Percentiles rank a stretch among this genome's conserved stretches.
Conservation (phyloP, 352 stramenopile species). For the Globisporangium nodosum region DNA sequence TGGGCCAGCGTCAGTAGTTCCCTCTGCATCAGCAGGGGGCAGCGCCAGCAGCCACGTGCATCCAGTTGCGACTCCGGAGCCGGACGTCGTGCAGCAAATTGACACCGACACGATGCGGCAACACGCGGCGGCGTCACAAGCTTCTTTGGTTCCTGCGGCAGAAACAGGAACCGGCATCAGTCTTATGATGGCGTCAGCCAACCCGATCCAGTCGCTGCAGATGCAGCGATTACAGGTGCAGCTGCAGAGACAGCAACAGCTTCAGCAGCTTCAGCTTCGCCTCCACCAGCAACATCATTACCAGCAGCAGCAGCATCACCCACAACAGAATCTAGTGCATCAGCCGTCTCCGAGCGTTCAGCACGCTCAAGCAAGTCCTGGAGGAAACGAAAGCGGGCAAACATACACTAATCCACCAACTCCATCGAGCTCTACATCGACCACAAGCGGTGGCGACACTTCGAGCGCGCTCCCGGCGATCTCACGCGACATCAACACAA, state of each 20-base stretch:
- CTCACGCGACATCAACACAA: background rate
- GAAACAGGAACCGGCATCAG: background rate
- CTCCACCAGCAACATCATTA: constrained; percentile 3
- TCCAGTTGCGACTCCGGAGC: background rate
- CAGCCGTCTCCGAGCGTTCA: constrained; percentile 2
- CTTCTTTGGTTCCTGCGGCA: background rate
- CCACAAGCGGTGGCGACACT: background rate
- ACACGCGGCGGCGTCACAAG: background rate
- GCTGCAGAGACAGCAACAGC: constrained; percentile 13
- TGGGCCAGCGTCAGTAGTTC: background rate
- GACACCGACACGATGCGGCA: background rate
- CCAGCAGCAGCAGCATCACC: constrained; percentile 12
- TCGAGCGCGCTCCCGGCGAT: background rate
- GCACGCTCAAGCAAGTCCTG: background rate
- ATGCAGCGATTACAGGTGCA: background rate
- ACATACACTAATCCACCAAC: background rate
- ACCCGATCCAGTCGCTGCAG: background rate
- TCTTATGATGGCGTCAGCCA: background rate
- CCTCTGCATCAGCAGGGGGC: background rate
- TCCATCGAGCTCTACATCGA: background rate
- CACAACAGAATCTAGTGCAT: constrained; percentile 2
- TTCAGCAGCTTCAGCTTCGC: background rate
- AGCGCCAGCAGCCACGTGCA: background rate
- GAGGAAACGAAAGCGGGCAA: background rate
- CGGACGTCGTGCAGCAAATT: background rate